phyloP scores from a whole-genome alignment of 768 basidiomycete genomes.

The Sistotremastrum niveocremeum region DNA sequence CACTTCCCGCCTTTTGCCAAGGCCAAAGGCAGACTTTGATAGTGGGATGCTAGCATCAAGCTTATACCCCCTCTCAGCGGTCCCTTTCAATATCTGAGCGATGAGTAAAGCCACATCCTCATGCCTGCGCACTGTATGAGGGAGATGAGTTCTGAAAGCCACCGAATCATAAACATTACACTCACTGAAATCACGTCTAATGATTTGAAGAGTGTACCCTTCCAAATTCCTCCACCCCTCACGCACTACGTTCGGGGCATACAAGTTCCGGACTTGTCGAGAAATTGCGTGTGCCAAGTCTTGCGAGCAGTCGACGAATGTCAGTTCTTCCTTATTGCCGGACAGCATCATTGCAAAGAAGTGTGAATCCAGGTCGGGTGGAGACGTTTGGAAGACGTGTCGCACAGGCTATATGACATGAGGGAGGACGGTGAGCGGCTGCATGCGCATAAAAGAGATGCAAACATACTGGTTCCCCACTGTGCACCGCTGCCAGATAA shows the following conservation, averaged over 20 bases:
- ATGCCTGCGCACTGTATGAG: background rate
- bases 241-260: constrained; percentile 27
- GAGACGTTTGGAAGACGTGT: constrained; percentile 48
- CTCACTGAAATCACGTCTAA: constrained; percentile 13
- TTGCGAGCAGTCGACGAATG: constrained; percentile 27
- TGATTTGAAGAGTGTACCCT: constrained; percentile 43
- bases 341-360: constrained; percentile 61
- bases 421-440: constrained; percentile 1
- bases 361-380: constrained; percentile 32
- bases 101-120: constrained; percentile 22
- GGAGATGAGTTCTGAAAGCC: background rate
- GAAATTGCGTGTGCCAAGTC: constrained; percentile 25
- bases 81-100: constrained; percentile 47
- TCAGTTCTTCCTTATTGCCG: constrained; percentile 41
- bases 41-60: constrained; percentile 59
- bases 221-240: constrained; percentile 36
- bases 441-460: constrained; percentile 8
- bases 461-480: constrained; percentile 34
- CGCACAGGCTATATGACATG: constrained; percentile 34
- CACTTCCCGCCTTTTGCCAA: constrained; percentile 38
- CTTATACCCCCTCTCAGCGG: constrained; percentile 42
- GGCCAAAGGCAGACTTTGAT: constrained; percentile 24
- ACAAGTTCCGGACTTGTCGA: constrained; percentile 24
- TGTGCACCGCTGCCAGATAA: constrained; percentile 52
- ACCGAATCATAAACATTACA: background rate